phyloP scores from a whole-genome alignment of 2,329 filamentous ascomycete species.

The Rhynchosporium agropyri region DNA sequence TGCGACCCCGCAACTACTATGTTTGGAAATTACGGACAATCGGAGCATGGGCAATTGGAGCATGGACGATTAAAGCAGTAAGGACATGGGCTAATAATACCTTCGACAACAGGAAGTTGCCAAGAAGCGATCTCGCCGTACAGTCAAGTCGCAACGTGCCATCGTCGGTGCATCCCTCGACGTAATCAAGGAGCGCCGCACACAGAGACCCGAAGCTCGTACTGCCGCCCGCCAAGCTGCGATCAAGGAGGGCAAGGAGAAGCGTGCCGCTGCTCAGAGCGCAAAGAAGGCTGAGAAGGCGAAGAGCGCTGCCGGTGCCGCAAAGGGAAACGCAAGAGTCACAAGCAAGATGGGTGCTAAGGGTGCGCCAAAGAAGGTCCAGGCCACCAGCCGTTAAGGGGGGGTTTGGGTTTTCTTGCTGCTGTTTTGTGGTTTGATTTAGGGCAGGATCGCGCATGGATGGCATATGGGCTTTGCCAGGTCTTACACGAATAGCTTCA shows the following conservation, averaged over 20 bases:
- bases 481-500: conserved; percentile 41
- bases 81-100: conserved; percentile 27
- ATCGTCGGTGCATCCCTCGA: conserved; percentile 99
- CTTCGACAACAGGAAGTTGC: conserved; percentile 79
- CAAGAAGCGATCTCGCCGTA: conserved; percentile 99
- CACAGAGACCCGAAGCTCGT: conserved; percentile 93
- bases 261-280: conserved; percentile 85
- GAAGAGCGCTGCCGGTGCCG: conserved; percentile 75
- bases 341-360: conserved; percentile 97
- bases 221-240: conserved; percentile 84
- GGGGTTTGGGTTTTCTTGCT: conserved; percentile 29
- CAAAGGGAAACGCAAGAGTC: conserved; percentile 80
- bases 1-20: background rate
- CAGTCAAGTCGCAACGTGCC: conserved; percentile 97
- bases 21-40: background rate
- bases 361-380: conserved; percentile 83
- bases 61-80: conserved; percentile 8
- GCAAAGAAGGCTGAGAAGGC: conserved; percentile 99
- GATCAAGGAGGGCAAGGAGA: conserved; percentile 98
- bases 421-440: conserved; percentile 37
- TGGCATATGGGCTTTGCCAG: conserved; percentile 41
- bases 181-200: conserved; percentile 98
- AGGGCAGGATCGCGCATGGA: conserved; percentile 39
- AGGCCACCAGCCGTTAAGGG: conserved; percentile 81
- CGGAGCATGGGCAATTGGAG: background rate